Evolutionary conservation across 1,139 yeast species (phyloP), one percentile per base, ranked within the genome.

Genomic region (Yamadazyma membranifaciens): DNA sequence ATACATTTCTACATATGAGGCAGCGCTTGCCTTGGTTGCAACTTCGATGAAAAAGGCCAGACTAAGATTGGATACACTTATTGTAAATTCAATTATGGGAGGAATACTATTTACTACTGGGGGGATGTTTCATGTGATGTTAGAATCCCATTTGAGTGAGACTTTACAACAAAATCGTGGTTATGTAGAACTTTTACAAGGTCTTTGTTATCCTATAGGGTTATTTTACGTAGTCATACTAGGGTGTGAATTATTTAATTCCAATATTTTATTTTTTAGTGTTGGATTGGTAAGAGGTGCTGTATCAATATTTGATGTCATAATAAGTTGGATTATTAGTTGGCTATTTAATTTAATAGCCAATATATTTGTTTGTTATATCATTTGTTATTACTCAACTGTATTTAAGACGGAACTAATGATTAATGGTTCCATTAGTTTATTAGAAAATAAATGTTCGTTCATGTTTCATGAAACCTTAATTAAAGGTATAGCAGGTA

Each of bases 41-140:
- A 85, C 92, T 0, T 73, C 87, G 2, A 85, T 84, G 92, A 85
- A 85, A 57, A 85, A 85, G 55, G 77, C 91, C 2, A 70, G 94
- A 54, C 70, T 83, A 17, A 71, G 80, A 43, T 48, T 80, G 5
- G 82, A 80, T 44, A 71, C 81, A 1, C 58, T 85, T 24, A 49
- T 79, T 0, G 54, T 84, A 26, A 84, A 84, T 55, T 78, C 89
- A 1, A 57, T 85, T 9, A 61, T 83, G 48, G 95, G 91, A 2
- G 95, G 91, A 0, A 53, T 83, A 1, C 57, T 86, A 10, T 85
- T 87, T 57, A 62, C 83, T 24, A 65, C 81, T 2, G 95, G 95
- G 9, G 88, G 92, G 0, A 80, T 86, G 86, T 67, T 86, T 16
- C 78, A 75, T 50, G 67, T 82, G 2, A 60, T 76, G 49, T 67